Conservation (phyloP, 1,284 basidiomycete species). For the Trichosporon sp. region DNA sequence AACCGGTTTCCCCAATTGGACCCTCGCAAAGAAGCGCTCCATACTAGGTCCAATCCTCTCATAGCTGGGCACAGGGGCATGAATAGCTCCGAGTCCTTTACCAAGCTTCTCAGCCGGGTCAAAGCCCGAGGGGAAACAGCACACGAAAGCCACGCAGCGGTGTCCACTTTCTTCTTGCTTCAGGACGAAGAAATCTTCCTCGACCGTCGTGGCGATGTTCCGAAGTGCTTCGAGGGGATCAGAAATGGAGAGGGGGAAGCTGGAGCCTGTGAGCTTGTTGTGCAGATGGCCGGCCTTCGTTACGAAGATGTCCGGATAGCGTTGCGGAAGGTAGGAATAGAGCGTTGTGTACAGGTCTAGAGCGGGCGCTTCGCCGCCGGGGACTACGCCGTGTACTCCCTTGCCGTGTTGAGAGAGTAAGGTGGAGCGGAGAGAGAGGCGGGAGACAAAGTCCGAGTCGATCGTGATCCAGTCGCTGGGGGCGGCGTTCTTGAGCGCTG, state of each 20-base stretch:
- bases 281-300: neutral
- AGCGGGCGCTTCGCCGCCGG: conserved; percentile 10
- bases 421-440: conserved; percentile 4
- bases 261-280: conserved; percentile 8
- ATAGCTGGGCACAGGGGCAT: conserved; percentile 14
- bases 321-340: conserved; percentile 4
- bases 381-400: conserved; percentile 12
- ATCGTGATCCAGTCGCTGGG: conserved; percentile 14
- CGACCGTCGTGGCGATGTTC: conserved; percentile 11
- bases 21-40: conserved; percentile 15
- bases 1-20: conserved; percentile 14
- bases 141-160: conserved; percentile 15
- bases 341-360: conserved; percentile 11
- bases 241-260: neutral
- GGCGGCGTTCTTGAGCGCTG: conserved; percentile 8
- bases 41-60: conserved; percentile 15
- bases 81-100: conserved; percentile 8
- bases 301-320: conserved; percentile 11
- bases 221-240: neutral
- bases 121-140: conserved; percentile 16
- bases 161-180: neutral
- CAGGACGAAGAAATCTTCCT: conserved; percentile 18
- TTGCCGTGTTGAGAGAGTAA: neutral
- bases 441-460: conserved; percentile 8
- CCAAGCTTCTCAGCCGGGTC: conserved; percentile 15